Conservation (phyloP, 495 filamentous ascomycete species). For the Neurospora discreta region DNA sequence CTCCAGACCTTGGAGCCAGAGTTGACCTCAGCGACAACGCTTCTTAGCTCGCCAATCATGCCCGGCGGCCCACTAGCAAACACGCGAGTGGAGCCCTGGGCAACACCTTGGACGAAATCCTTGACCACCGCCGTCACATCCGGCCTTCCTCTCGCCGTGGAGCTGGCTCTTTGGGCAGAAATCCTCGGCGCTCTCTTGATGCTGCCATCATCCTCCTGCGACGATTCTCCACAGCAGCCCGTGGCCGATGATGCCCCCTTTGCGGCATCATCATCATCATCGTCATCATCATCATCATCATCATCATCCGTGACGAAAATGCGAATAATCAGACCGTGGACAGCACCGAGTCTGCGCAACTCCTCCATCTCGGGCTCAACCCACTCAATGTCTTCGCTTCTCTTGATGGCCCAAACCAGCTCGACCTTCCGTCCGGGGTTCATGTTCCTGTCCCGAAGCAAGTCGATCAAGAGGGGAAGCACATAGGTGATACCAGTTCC, state of each 20-base stretch:
- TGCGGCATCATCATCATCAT: background rate
- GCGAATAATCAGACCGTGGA: conserved; percentile 34
- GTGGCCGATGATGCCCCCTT: background rate
- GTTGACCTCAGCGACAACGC: conserved; percentile 43
- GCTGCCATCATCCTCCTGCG: conserved; percentile 1
- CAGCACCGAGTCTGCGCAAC: conserved; percentile 27
- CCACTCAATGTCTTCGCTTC: conserved; percentile 44
- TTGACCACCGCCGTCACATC: conserved; percentile 23
- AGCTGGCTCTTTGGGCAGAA: conserved; percentile 1
- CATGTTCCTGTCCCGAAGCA: conserved; percentile 23
- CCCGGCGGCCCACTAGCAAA: conserved; percentile 51
- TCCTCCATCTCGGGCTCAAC: conserved; percentile 41
- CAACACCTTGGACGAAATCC: conserved; percentile 26
- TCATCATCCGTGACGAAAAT: conserved; percentile 44
- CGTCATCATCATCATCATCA: conserved; percentile 11
- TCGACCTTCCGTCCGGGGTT: conserved; percentile 31
- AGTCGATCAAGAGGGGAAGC: conserved; percentile 40
- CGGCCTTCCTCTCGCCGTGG: conserved; percentile 13
- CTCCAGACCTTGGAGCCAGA: conserved; percentile 38
- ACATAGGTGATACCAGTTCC: conserved; percentile 56
- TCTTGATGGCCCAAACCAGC: conserved; percentile 52
- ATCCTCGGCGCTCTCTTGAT: background rate
- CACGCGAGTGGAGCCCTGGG: conserved; percentile 40
- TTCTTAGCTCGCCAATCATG: conserved; percentile 46
- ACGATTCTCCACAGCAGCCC: background rate